Evolutionary conservation across 2,329 filamentous ascomycete species (phyloP).

Genomic region (Stylonectria norvegica): DNA sequence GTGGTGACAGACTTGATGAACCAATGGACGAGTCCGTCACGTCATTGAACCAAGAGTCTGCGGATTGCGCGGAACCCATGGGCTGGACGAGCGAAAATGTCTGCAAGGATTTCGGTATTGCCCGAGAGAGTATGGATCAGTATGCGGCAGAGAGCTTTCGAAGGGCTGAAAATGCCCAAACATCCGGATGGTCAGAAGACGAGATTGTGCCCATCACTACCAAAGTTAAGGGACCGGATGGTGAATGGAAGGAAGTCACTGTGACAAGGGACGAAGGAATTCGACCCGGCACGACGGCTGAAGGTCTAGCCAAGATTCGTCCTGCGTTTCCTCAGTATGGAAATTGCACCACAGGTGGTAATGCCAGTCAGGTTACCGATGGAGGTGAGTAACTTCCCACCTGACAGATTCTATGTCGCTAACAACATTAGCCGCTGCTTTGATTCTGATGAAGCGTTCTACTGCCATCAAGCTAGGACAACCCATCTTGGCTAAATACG

Average conservation of each 20-base stretch:
- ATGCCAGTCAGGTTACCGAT: slow-evolving; percentile 92
- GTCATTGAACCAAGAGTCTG: slow-evolving; percentile 67
- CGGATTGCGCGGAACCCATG: slow-evolving; percentile 92
- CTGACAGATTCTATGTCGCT: too few species aligned
- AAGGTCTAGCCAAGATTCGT: slow-evolving; percentile 78
- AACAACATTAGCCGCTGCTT: slow-evolving; percentile 77
- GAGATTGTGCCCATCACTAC: slow-evolving; percentile 89
- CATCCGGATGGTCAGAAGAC: slow-evolving; percentile 85
- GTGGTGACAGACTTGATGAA: slow-evolving; percentile 65
- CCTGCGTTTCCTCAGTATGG: slow-evolving; percentile 90
- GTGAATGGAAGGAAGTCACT: slow-evolving; percentile 72
- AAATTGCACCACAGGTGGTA: slow-evolving; percentile 81
- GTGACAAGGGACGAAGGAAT: slow-evolving; percentile 87
- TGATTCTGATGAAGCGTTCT: slow-evolving; percentile 92
- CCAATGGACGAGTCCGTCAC: slow-evolving; percentile 78
- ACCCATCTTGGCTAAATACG: slow-evolving; percentile 92
- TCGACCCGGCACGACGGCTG: slow-evolving; percentile 82
- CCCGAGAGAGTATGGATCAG: slow-evolving; percentile 74
- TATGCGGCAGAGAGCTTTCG: slow-evolving; percentile 86
- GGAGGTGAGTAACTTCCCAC: slow-evolving; percentile 58
- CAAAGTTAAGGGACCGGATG: slow-evolving; percentile 78
- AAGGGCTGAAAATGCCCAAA: slow-evolving; percentile 84
- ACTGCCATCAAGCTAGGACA: slow-evolving; percentile 82
- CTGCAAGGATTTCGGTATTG: slow-evolving; percentile 81
- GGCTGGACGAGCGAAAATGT: slow-evolving; percentile 98